Evolutionary conservation across 2,329 filamentous ascomycete species (phyloP).

Genomic region (Elsinoe australis): DNA sequence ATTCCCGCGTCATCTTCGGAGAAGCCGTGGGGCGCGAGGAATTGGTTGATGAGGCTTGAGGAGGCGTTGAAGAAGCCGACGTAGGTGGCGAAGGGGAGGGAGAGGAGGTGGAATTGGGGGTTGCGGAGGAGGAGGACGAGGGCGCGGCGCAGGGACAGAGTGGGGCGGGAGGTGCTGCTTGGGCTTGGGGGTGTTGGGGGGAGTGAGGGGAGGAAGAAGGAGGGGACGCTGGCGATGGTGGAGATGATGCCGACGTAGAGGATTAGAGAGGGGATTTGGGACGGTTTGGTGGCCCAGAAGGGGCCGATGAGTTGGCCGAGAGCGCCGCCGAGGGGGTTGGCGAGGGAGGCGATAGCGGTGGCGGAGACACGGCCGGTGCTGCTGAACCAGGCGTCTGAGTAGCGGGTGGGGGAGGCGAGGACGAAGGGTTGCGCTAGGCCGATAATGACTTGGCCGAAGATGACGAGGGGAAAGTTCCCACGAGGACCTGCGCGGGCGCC

Average conservation of each 20-base stretch:
- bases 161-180: slow-evolving; percentile 48
- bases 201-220: slow-evolving; percentile 68
- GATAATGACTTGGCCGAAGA: slow-evolving; percentile 87
- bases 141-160: slow-evolving; percentile 47
- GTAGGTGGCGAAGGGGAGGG: slow-evolving; percentile 74
- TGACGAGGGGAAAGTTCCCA: slow-evolving; percentile 65
- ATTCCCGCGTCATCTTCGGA: slow-evolving; percentile 78
- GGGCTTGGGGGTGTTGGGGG: slow-evolving; percentile 72
- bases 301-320: slow-evolving; percentile 82
- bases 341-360: slow-evolving; percentile 74
- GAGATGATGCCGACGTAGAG: slow-evolving; percentile 76
- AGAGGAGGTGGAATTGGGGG: slow-evolving; percentile 69
- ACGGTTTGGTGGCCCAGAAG: slow-evolving; percentile 57
- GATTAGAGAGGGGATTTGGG: slow-evolving; percentile 70
- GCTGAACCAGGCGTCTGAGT: slow-evolving; percentile 93
- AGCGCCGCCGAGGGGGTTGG: slow-evolving; percentile 85
- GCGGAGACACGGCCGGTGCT: slow-evolving; percentile 74
- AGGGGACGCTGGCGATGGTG: slow-evolving; percentile 60
- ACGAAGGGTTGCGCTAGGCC: slow-evolving; percentile 90
- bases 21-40: slow-evolving; percentile 80
- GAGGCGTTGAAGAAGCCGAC: slow-evolving; percentile 91
- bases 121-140: slow-evolving; percentile 45
- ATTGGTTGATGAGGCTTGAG: slow-evolving; percentile 82
- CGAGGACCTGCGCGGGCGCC: slow-evolving; percentile 25
- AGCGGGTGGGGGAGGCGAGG: slow-evolving; percentile 77